Conservation (phyloP, 192 early-diverging fungal genomes). For the Backusella circina region DNA sequence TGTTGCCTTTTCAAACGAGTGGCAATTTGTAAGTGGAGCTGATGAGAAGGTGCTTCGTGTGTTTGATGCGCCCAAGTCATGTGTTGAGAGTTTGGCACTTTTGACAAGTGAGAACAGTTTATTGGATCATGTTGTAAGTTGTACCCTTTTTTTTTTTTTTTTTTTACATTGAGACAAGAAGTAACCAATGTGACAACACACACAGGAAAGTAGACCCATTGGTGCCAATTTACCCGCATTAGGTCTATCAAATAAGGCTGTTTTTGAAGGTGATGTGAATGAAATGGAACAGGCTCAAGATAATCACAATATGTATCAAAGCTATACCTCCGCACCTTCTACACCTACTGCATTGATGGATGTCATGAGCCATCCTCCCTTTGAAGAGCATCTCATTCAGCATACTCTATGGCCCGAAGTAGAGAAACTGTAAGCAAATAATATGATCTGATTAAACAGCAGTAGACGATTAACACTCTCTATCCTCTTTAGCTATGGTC, state of each 20-base stretch:
- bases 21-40: slow-evolving; percentile 80
- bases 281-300: slow-evolving; percentile 46
- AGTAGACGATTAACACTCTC: neutral
- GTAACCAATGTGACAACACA: neutral
- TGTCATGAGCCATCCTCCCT: slow-evolving; percentile 61
- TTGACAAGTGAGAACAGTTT: slow-evolving; percentile 43
- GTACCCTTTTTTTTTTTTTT: no score
- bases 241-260: slow-evolving; percentile 95
- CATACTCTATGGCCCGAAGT: slow-evolving; percentile 95
- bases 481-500: slow-evolving; percentile 62
- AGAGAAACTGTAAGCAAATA: slow-evolving; percentile 71
- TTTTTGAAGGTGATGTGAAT: slow-evolving; percentile 54
- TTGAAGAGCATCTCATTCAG: slow-evolving; percentile 87
- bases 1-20: slow-evolving; percentile 70
- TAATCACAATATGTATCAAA: slow-evolving; percentile 53
- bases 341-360: slow-evolving; percentile 39
- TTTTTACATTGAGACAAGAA: no score
- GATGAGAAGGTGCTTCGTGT: slow-evolving; percentile 93
- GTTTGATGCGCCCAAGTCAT: slow-evolving; percentile 81
- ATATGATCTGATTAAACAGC: neutral
- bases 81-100: slow-evolving; percentile 59
- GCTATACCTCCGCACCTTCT: slow-evolving; percentile 50
- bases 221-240: slow-evolving; percentile 86
- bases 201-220: slow-evolving; percentile 52
- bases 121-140: slow-evolving; percentile 35